Evolutionary conservation across 352 stramenopile genomes (phyloP).

Genomic region (Plasmopara muralis): DNA sequence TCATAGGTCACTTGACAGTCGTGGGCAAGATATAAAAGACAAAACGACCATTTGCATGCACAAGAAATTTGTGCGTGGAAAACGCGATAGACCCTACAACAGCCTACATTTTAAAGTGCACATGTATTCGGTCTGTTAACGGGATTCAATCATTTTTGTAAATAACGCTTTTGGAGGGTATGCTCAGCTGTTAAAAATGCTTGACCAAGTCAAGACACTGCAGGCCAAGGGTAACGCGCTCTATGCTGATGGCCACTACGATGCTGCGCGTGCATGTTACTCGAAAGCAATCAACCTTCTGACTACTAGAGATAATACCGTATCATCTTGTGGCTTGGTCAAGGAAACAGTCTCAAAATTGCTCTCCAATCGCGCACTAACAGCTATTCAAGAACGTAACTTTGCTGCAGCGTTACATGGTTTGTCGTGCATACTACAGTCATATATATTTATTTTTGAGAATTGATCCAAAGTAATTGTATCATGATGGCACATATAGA

Average conservation of each 20-base stretch:
- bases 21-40: no score
- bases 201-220: slow-evolving; percentile 27
- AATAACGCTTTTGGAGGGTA: not conserved
- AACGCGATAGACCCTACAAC: no score
- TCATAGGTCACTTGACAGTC: no score
- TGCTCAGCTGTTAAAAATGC: slow-evolving; percentile 17
- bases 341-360: slow-evolving; percentile 30
- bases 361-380: slow-evolving; percentile 62
- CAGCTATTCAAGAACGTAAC: slow-evolving; percentile 62
- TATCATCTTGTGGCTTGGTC: not conserved
- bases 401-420: slow-evolving; percentile 55
- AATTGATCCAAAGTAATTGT: not conserved
- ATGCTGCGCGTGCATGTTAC: slow-evolving; percentile 46
- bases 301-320: slow-evolving; percentile 6
- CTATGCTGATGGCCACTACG: slow-evolving; percentile 53
- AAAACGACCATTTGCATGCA: no score
- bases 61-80: no score
- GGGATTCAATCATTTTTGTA: no score
- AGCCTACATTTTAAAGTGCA: no score
- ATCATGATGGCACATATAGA: slow-evolving; percentile 21
- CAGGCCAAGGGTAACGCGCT: slow-evolving; percentile 41
- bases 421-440: slow-evolving; percentile 6
- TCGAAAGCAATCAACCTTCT: slow-evolving; percentile 34
- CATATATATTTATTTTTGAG: not conserved
- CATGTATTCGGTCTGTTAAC: no score